Evolutionary conservation across 768 basidiomycete species (phyloP).

Genomic region (Leucocoprinus sp.): DNA sequence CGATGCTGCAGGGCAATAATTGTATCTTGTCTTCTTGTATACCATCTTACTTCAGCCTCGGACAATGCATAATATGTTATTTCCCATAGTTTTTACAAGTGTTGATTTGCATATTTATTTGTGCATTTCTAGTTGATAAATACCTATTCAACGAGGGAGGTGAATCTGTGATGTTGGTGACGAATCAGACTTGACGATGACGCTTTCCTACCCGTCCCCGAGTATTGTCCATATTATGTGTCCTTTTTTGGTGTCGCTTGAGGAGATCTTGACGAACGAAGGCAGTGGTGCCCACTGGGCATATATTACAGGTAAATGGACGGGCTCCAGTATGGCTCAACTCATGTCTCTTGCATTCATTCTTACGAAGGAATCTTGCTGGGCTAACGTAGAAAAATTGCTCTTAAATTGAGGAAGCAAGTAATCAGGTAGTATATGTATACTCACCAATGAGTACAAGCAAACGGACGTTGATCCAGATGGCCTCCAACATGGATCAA

Average conservation of each 20-base stretch:
- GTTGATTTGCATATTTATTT: constrained; percentile 5
- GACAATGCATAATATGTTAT: constrained; percentile 1
- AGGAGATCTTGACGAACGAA: constrained; percentile 66
- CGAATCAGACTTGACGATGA: not conserved
- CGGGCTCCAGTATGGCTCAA: constrained; percentile 51
- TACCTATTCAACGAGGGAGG: not conserved
- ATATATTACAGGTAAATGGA: constrained; percentile 52
- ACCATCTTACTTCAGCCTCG: constrained; percentile 3
- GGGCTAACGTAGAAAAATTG: constrained; percentile 30
- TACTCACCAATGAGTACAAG: constrained; percentile 57
- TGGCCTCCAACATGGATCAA: constrained; percentile 68
- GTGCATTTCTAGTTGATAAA: not conserved
- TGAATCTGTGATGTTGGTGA: not conserved
- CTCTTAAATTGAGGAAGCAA: not conserved
- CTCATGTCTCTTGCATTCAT: constrained; percentile 73
- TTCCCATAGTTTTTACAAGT: constrained; percentile 1
- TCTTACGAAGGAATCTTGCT: constrained; percentile 61
- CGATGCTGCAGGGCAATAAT: not conserved
- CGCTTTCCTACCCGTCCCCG: constrained; percentile 25
- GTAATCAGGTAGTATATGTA: constrained; percentile 17
- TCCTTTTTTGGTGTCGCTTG: constrained; percentile 54
- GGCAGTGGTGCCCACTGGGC: constrained; percentile 35
- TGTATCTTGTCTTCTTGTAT: constrained; percentile 10
- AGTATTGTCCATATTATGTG: constrained; percentile 32
- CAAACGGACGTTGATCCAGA: constrained; percentile 59